Conservation (phyloP, 2,329 filamentous ascomycete genomes). For the Cordyceps cateniannulata region DNA sequence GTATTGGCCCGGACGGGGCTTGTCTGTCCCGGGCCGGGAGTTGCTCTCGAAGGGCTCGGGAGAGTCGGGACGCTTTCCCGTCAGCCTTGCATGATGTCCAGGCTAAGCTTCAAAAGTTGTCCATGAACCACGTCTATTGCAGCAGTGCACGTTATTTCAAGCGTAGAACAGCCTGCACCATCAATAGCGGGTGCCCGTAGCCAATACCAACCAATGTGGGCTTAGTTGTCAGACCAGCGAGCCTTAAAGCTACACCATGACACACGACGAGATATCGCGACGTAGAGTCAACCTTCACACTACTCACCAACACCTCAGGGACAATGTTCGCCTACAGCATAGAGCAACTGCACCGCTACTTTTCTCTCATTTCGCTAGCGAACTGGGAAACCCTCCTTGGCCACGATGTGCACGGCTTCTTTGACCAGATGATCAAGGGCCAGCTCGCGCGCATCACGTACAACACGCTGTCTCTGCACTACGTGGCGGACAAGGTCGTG, state of each 20-base stretch:
- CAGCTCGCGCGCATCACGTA: slow-evolving; percentile 4
- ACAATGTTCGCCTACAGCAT: not conserved
- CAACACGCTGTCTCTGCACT: slow-evolving; percentile 4
- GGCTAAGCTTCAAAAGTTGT: not conserved
- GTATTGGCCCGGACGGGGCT: not conserved
- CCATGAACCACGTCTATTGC: no score
- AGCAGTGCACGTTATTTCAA: no score
- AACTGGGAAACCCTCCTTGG: not conserved
- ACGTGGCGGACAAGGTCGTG: not conserved
- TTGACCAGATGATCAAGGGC: not conserved
- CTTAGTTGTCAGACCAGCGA: not conserved
- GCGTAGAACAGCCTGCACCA: no score
- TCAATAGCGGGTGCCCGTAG: not conserved
- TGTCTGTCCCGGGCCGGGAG: not conserved
- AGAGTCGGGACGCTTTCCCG: not conserved
- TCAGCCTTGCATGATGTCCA: not conserved
- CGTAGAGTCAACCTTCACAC: not conserved
- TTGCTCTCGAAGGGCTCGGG: not conserved
- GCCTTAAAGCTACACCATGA: not conserved
- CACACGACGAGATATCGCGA: not conserved
- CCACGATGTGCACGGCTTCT: not conserved
- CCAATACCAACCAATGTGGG: not conserved
- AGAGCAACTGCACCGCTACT: not conserved
- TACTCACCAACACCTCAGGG: not conserved
- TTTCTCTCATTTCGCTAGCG: not conserved